phyloP scores from a whole-genome alignment of 2,329 filamentous ascomycete species.

The Botrytis porri region DNA sequence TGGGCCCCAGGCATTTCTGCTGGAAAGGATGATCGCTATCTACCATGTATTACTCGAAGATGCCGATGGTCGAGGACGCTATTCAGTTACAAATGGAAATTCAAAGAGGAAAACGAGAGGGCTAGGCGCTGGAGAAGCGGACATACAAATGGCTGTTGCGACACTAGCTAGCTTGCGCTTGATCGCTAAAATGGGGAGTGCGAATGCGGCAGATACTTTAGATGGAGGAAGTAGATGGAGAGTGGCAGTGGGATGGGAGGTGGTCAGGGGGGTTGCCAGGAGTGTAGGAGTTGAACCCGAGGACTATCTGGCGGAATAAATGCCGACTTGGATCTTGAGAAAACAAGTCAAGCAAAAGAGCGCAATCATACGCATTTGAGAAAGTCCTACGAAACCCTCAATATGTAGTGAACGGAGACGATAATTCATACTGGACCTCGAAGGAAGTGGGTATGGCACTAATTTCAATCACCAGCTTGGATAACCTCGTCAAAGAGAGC shows the following conservation, averaged over 20 bases:
- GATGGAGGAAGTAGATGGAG: constrained; percentile 73
- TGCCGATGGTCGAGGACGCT: constrained; percentile 32
- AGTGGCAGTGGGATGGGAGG: constrained; percentile 77
- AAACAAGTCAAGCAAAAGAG: not conserved
- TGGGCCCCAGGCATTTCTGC: constrained; percentile 71
- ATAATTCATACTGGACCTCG: not conserved
- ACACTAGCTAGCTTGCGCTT: constrained; percentile 70
- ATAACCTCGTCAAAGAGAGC: not conserved
- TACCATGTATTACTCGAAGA: constrained; percentile 62
- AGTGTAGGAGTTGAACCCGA: constrained; percentile 75
- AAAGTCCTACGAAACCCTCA: not conserved
- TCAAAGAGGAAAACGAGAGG: constrained; percentile 19
- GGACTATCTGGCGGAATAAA: constrained; percentile 68
- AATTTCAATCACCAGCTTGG: not conserved
- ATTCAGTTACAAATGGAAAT: constrained; percentile 7
- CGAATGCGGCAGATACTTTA: constrained; percentile 56
- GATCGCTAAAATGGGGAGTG: constrained; percentile 59
- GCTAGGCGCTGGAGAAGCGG: constrained; percentile 42
- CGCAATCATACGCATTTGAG: not conserved
- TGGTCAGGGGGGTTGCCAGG: constrained; percentile 65
- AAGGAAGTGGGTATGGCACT: not conserved
- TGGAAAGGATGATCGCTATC: constrained; percentile 77
- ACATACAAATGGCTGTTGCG: constrained; percentile 63
- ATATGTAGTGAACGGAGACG: not conserved
- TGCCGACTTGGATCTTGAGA: not conserved